phyloP scores from a whole-genome alignment of 352 stramenopile species.

The Phytophthora constricta region DNA sequence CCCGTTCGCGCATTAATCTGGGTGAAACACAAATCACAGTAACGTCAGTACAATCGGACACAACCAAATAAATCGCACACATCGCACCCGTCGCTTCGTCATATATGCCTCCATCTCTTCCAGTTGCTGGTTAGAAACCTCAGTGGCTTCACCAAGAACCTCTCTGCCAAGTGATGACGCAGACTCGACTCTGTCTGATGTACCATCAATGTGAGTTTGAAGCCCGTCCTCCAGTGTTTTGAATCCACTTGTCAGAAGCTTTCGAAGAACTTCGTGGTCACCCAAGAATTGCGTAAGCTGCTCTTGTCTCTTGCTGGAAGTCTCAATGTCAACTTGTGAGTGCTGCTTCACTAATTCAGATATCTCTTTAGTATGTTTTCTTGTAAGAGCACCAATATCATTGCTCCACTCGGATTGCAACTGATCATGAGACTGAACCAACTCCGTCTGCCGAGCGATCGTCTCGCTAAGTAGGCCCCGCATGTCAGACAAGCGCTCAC shows the following conservation, averaged over 20 bases:
- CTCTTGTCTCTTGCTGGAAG: slow-evolving; percentile 25
- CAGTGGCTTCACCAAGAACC: slow-evolving; percentile 35
- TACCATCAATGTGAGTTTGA: slow-evolving; percentile 32
- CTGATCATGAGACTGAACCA: slow-evolving; percentile 33
- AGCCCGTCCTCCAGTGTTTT: slow-evolving; percentile 39
- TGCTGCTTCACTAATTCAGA: slow-evolving; percentile 37
- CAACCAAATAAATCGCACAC: not conserved
- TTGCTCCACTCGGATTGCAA: slow-evolving; percentile 29
- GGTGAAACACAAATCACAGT: not conserved
- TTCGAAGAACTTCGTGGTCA: slow-evolving; percentile 37
- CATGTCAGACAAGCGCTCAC: slow-evolving; percentile 37
- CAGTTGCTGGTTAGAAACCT: slow-evolving; percentile 39
- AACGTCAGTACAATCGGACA: not conserved
- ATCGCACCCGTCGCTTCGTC: slow-evolving; percentile 58
- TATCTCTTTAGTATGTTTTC: slow-evolving; percentile 22
- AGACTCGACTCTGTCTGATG: slow-evolving; percentile 40
- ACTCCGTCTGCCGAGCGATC: slow-evolving; percentile 26
- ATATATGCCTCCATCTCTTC: slow-evolving; percentile 51
- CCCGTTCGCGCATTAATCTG: slow-evolving; percentile 50
- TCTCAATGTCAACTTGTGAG: slow-evolving; percentile 13
- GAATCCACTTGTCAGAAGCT: slow-evolving; percentile 32
- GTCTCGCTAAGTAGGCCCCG: slow-evolving; percentile 24
- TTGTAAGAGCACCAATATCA: slow-evolving; percentile 10
- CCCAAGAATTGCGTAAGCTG: slow-evolving; percentile 38
- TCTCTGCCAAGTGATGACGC: slow-evolving; percentile 31